Evolutionary conservation across 805 yeast genomes (phyloP), one percentile per base, ranked within the genome.

Genomic region (Cyberlindnera lachancei): DNA sequence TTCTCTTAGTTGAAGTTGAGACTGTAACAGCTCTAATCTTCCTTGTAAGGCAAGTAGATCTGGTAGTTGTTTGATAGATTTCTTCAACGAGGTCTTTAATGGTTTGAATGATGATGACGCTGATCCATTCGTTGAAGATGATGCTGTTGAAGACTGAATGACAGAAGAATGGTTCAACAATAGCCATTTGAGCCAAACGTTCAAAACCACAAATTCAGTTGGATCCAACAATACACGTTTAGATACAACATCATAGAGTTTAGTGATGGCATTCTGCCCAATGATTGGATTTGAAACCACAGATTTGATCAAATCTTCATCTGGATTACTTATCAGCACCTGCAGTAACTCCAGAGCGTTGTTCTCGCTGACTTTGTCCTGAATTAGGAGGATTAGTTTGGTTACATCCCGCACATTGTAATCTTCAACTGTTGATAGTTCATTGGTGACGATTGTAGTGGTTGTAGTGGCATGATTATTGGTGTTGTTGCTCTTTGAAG

Each of bases 21-120:
- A 71, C 42, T 71, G 71, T 26, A 90, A 65, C 54, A 90, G 67
- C 48, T 79, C 82, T 29, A 90, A 63, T 42, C 92, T 73, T 29
- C 98, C 98, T 55, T 88, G 94, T 19, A 90, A 67, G 2, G 92
- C 76, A 17, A 88, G 59, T 31, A 90, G 63, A 24, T 73, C 68
- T 7, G 88, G 81, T 41, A 90, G 58, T 26, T 68, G 66, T 39
- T 68, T 68, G 55, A 71, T 64, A 20, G 72, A 79, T 35, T 71
- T 62, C 14, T 64, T 58, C 18, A 88, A 59, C 1, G 80, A 66
- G 3, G 69, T 51, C 52, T 75, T 79, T 34, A 90, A 56, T 4
- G 68, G 58, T 27, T 74, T 74, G 32, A 81, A 60, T 14, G 29
- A 33, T 17, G 28, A 18, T n/a, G n/a, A n/a, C n/a, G n/a, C n/a